These are phyloP conservation scores for Phyllosticta capitalensis DNA, from an alignment of 2,329 filamentous ascomycete genomes.

Conservation along the genomic window DNA sequence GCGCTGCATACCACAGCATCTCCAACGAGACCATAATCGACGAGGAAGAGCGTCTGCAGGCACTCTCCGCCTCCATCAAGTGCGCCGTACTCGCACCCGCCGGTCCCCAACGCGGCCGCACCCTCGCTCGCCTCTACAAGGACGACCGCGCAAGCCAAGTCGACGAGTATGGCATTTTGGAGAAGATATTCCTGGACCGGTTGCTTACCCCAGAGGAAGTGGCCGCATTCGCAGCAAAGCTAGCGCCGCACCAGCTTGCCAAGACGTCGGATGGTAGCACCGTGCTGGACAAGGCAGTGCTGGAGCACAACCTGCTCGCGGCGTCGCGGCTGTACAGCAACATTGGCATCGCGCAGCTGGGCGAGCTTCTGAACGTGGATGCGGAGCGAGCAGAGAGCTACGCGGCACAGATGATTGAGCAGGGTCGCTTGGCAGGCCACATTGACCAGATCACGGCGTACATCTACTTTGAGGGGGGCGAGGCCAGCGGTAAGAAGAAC, in stretches of 20 bases:
- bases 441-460: constrained; percentile 90
- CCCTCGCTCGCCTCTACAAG: constrained; percentile 79
- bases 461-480: constrained; percentile 76
- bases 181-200: constrained; percentile 95
- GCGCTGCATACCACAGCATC: constrained; percentile 79
- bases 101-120: constrained; percentile 71
- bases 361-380: constrained; percentile 65
- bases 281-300: constrained; percentile 82
- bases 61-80: constrained; percentile 77
- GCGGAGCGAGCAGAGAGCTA: constrained; percentile 80
- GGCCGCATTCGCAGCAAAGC: constrained; percentile 67
- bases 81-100: constrained; percentile 90
- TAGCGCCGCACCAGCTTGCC: constrained; percentile 83
- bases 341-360: constrained; percentile 57
- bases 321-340: constrained; percentile 54
- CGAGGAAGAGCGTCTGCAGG: constrained; percentile 76
- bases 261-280: constrained; percentile 84
- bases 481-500: constrained; percentile 59
- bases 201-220: constrained; percentile 76
- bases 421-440: constrained; percentile 73
- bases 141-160: constrained; percentile 73
- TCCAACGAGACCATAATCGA: constrained; percentile 70
- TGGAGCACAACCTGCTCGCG: constrained; percentile 90
- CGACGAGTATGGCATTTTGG: constrained; percentile 76
- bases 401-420: constrained; percentile 91